A percentile compares a stretch with the other conserved stretches of the same genome.
Conservation (phyloP, 352 stramenopile species). For the Pythium monospermum region DNA sequence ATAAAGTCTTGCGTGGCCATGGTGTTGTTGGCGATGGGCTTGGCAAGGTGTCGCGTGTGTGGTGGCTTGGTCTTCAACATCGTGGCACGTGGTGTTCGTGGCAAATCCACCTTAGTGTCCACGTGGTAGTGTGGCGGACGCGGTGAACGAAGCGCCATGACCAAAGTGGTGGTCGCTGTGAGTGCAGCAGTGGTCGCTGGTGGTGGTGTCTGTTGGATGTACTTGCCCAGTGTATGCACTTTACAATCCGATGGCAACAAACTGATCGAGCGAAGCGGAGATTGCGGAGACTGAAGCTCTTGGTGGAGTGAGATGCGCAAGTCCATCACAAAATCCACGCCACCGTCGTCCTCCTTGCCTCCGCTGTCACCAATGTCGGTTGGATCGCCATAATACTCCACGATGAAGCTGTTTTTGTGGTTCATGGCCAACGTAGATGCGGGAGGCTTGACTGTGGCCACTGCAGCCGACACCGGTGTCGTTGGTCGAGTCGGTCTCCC, state of each 20-base stretch:
- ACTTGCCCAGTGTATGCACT: constrained; percentile 37
- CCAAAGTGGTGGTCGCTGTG: too few species aligned
- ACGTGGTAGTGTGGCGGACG: too few species aligned
- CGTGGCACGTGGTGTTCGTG: not conserved
- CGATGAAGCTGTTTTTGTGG: constrained; percentile 1
- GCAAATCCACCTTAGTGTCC: too few species aligned
- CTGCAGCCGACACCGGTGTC: not conserved
- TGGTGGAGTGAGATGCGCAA: constrained; percentile 6
- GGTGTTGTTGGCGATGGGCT: not conserved
- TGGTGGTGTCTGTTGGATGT: constrained; percentile 5
- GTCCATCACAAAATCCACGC: constrained; percentile 17
- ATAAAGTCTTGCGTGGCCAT: not conserved
- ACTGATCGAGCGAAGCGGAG: constrained; percentile 42
- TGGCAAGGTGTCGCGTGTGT: not conserved
- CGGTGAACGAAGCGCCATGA: too few species aligned
- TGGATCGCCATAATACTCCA: constrained; percentile 10
- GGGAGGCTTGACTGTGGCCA: not conserved
- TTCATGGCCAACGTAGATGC: not conserved
- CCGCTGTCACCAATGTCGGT: not conserved
- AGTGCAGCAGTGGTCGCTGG: not conserved
- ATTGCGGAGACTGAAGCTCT: constrained; percentile 21
- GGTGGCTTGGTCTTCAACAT: not conserved
- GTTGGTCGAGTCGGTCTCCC: not conserved
- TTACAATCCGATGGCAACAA: constrained; percentile 30
- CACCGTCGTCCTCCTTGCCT: not conserved